phyloP scores from a whole-genome alignment of 208 protist genomes.

The Plasmodiophora brassicae region DNA sequence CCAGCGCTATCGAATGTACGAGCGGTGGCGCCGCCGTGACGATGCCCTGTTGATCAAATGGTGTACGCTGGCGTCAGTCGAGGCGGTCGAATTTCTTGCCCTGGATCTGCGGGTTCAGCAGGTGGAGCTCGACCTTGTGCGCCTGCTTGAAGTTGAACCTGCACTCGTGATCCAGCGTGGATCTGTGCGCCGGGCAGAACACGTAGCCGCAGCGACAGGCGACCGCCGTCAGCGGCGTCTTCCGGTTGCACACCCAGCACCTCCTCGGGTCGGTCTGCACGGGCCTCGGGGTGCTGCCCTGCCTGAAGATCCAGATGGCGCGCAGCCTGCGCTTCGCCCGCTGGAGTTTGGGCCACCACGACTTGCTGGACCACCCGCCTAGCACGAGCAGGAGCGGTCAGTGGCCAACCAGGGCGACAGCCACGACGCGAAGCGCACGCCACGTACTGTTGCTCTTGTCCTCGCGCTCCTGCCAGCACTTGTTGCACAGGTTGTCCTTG shows the following conservation, averaged over 20 bases:
- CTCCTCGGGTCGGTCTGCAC: neutral
- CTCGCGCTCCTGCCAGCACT: neutral
- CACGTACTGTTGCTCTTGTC: neutral
- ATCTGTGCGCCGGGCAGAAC: neutral
- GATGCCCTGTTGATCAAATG: too few species aligned
- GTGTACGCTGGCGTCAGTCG: too few species aligned
- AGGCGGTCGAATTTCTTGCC: neutral
- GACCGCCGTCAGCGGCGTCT: neutral
- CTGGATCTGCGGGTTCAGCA: neutral
- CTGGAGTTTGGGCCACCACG: neutral
- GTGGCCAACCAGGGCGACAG: too few species aligned
- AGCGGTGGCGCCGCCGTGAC: too few species aligned
- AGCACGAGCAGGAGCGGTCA: neutral
- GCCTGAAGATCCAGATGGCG: neutral
- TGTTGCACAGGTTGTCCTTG: neutral
- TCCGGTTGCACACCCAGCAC: neutral
- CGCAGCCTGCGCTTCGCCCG: neutral
- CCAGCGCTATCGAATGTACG: too few species aligned
- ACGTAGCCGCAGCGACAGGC: neutral
- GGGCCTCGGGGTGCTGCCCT: neutral
- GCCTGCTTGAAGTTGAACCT: neutral
- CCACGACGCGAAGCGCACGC: neutral
- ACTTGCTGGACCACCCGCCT: neutral
- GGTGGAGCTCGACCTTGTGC: neutral
- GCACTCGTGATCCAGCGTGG: neutral